phyloP scores from a whole-genome alignment of 495 filamentous ascomycete species.

The Cercophora sp. region DNA sequence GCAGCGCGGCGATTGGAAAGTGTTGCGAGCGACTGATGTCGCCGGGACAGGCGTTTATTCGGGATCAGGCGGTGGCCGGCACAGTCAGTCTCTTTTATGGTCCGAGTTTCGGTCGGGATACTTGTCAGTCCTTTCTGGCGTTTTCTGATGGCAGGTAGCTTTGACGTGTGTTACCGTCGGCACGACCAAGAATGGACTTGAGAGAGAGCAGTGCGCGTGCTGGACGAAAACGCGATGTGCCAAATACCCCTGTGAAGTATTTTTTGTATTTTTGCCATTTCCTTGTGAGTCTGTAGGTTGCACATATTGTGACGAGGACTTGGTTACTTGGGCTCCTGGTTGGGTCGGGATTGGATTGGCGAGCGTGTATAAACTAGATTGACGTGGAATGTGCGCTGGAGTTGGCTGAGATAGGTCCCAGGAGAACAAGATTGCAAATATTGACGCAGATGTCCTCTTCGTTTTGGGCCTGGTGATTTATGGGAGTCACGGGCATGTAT shows the following conservation, averaged over 20 bases:
- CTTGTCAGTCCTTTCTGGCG: too few species aligned
- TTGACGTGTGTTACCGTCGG: slow-evolving; percentile 3
- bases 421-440: not conserved
- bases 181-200: slow-evolving; percentile 8
- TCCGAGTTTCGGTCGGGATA: too few species aligned
- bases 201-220: not conserved
- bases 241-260: slow-evolving; percentile 17
- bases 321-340: not conserved
- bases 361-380: slow-evolving; percentile 14
- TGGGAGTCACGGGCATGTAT: too few species aligned
- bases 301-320: too few species aligned
- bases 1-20: not conserved
- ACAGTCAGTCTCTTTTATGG: too few species aligned
- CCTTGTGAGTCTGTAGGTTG: not conserved
- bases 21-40: not conserved
- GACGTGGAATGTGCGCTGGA: slow-evolving; percentile 2
- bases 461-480: too few species aligned
- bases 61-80: too few species aligned
- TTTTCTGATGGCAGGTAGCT: not conserved
- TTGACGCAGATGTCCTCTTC: too few species aligned
- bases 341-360: not conserved
- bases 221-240: slow-evolving; percentile 6
- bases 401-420: not conserved
- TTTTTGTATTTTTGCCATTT: slow-evolving; percentile 12
- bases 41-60: too few species aligned